Evolutionary conservation across 1,284 basidiomycete species (phyloP), one percentile per base, ranked within the genome.

Genomic region (Ustilago esculenta): DNA sequence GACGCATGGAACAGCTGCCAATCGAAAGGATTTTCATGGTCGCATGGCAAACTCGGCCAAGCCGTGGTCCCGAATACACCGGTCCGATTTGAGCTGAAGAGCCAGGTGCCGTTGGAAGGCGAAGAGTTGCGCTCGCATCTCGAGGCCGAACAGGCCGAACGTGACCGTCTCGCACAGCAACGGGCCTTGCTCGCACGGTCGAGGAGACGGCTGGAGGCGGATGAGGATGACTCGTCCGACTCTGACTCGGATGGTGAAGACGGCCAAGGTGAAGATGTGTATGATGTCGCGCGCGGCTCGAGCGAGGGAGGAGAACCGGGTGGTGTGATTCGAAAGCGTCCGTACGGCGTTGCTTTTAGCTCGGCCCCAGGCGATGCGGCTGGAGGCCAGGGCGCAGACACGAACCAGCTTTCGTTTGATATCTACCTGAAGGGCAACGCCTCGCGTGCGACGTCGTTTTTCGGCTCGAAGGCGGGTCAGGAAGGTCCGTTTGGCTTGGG

Each of bases 371-470:
- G 46, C 33, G 85, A 86, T 39, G 85, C 86, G 3, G 84, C 90
- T 9, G 86, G 86, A 82, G 86, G 82, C 18, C 21, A 40, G 35
- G 68, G 65, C 23, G 60, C 29, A 3, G 88, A 90, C 60, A 86
- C 84, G 6, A 88, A 76, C 41, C 84, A 90, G 63, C 85, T 94
- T 59, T 93, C 91, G 2, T 98, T 91, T 76, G 95, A 98, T 82
- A 96, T 98, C 73, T 98, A 93, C 82, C 86, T 98, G 66, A 96
- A 95, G 81, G 96, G 94, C 91, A 94, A 77, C 89, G 77, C 93
- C 32, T 89, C 89, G 41, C 90, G 90, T 66, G 85, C 80, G 27
- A 90, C 88, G 0, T 89, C 88, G 2, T 94, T 94, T 83, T 92
- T 93, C 85, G 92, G 92, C 17, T 47, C 66, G 11, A 65, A 56